These are phyloP conservation scores for Pseudogymnoascus verrucosus DNA, from an alignment of 2,329 filamentous ascomycete genomes.

Conservation along the genomic window DNA sequence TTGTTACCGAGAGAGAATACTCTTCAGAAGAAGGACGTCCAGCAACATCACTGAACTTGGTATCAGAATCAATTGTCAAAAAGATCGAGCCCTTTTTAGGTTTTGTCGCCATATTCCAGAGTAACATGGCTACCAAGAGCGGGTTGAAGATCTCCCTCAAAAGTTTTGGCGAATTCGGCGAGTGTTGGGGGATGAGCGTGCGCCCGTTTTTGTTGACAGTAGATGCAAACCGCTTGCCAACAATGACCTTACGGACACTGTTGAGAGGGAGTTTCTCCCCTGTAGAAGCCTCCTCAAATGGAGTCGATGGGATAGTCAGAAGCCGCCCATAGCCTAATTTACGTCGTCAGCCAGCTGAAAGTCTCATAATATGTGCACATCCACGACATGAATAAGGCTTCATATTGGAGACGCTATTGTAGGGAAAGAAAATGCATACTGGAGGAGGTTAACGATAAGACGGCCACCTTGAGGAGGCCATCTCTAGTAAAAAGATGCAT, in stretches of 20 bases:
- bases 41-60: constrained; percentile 36
- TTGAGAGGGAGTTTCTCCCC: neutral
- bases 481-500: constrained; percentile 11
- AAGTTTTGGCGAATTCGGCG: constrained; percentile 38
- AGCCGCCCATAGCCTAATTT: neutral
- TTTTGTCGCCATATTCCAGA: constrained; percentile 20
- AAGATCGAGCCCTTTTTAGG: constrained; percentile 30
- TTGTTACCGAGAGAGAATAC: constrained; percentile 37
- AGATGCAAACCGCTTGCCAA: constrained; percentile 36
- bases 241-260: constrained; percentile 28
- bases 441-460: neutral
- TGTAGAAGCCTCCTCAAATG: neutral
- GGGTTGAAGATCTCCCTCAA: constrained; percentile 31
- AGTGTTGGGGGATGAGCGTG: constrained; percentile 44
- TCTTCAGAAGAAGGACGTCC: constrained; percentile 41
- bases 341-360: neutral
- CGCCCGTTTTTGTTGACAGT: constrained; percentile 37
- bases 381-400: neutral
- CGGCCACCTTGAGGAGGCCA: neutral
- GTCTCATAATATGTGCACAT: neutral
- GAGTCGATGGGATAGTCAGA: neutral
- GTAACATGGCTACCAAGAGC: constrained; percentile 26
- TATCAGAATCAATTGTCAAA: constrained; percentile 37
- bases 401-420: neutral
- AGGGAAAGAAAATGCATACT: neutral